Conservation (phyloP, 2,329 filamentous ascomycete genomes). For the Curvularia verruculosa region DNA sequence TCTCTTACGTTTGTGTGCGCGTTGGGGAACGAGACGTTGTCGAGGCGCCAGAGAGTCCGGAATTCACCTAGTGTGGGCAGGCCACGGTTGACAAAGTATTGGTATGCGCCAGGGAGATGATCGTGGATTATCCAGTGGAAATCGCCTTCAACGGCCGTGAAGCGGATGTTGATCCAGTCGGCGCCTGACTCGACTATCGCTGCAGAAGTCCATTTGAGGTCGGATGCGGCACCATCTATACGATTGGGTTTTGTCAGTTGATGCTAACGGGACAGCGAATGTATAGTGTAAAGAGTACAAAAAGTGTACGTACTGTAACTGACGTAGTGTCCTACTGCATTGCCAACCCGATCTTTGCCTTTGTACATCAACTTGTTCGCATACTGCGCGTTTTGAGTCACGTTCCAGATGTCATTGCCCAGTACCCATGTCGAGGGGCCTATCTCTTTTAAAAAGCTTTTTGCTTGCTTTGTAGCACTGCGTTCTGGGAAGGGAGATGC, state of each 20-base stretch:
- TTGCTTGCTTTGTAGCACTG: constrained; percentile 26
- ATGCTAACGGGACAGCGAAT: background rate
- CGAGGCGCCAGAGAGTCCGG: constrained; percentile 58
- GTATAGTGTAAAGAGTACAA: background rate
- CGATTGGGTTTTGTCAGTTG: constrained; percentile 4
- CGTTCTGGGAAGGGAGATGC: constrained; percentile 29
- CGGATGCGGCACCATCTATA: constrained; percentile 55
- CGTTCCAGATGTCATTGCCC: constrained; percentile 53
- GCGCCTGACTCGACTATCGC: constrained; percentile 50
- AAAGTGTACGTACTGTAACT: constrained; percentile 52
- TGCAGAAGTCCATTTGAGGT: constrained; percentile 58
- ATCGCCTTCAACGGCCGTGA: constrained; percentile 56
- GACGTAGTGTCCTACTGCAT: constrained; percentile 53
- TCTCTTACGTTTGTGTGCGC: constrained; percentile 56
- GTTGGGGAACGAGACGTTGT: constrained; percentile 56
- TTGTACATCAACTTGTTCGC: constrained; percentile 52
- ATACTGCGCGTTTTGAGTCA: constrained; percentile 49
- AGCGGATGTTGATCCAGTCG: constrained; percentile 57
- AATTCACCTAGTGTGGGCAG: constrained; percentile 59
- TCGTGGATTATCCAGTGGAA: constrained; percentile 61
- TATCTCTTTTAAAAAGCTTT: constrained; percentile 44
- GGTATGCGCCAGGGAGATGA: constrained; percentile 59
- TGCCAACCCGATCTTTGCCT: constrained; percentile 50
- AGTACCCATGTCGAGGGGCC: constrained; percentile 47
- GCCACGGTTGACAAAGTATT: constrained; percentile 60